phyloP scores from a whole-genome alignment of 1,284 basidiomycete genomes.

The Kwoniella shivajii region DNA sequence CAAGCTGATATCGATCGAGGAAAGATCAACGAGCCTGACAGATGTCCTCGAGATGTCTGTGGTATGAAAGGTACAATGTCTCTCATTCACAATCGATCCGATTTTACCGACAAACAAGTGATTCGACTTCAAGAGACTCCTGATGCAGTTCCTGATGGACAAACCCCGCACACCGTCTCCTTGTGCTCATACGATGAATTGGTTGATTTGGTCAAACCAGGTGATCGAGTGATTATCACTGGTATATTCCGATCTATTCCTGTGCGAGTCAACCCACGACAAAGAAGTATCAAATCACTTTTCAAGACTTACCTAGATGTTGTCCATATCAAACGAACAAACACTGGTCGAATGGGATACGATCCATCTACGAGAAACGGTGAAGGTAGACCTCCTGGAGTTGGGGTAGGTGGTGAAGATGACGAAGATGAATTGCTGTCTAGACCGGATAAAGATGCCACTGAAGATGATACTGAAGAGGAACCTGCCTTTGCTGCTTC shows the following conservation, averaged over 20 bases:
- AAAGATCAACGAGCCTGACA: slow-evolving; percentile 87
- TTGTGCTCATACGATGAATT: slow-evolving; percentile 96
- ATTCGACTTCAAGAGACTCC: slow-evolving; percentile 96
- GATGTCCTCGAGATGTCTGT: slow-evolving; percentile 92
- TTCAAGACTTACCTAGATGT: slow-evolving; percentile 97
- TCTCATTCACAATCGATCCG: slow-evolving; percentile 94
- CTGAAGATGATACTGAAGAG: slow-evolving; percentile 50
- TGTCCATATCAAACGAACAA: slow-evolving; percentile 83
- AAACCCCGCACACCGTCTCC: slow-evolving; percentile 96
- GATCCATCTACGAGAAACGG: slow-evolving; percentile 75
- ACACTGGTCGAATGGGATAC: slow-evolving; percentile 69
- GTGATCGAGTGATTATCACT: slow-evolving; percentile 86
- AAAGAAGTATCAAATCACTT: slow-evolving; percentile 87
- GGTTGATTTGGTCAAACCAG: slow-evolving; percentile 91
- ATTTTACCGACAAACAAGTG: slow-evolving; percentile 93
- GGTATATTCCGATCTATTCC: slow-evolving; percentile 95
- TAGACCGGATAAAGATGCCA: slow-evolving; percentile 52
- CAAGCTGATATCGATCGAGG: slow-evolving; percentile 95
- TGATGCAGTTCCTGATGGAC: slow-evolving; percentile 95
- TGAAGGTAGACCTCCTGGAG: slow-evolving; percentile 62
- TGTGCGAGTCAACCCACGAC: slow-evolving; percentile 88
- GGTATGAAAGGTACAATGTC: slow-evolving; percentile 84
- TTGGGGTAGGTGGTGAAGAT: slow-evolving; percentile 83
- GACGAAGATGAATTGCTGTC: slow-evolving; percentile 62
- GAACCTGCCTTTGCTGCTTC: slow-evolving; percentile 56